phyloP scores from a whole-genome alignment of 169 alveolate genomes.

The Babesia ovata region DNA sequence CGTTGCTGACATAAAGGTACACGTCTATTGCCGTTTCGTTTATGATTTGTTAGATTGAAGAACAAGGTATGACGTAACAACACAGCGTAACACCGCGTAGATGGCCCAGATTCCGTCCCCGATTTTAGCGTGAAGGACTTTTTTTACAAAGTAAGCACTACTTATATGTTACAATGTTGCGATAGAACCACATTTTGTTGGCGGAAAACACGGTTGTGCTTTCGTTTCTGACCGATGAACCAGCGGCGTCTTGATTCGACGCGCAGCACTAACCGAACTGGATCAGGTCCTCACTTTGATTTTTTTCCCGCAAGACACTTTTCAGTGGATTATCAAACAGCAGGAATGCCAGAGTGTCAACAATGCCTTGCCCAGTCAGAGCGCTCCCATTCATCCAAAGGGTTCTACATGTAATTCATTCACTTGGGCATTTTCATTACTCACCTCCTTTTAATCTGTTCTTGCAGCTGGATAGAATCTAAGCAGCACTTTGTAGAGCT shows the following conservation, averaged over 20 bases:
- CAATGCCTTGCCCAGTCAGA: constrained; percentile 57
- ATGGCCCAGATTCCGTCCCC: constrained; percentile 10
- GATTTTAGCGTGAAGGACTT: constrained; percentile 44
- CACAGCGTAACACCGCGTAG: background rate
- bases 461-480: constrained; percentile 19
- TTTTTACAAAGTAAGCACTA: constrained; percentile 47
- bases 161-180: background rate
- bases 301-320: background rate
- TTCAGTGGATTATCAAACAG: constrained; percentile 20
- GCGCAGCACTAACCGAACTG: constrained; percentile 1
- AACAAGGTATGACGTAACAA: constrained; percentile 1
- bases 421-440: background rate
- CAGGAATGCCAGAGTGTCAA: constrained; percentile 36
- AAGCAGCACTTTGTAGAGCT: background rate
- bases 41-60: constrained; percentile 10
- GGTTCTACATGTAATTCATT: constrained; percentile 13
- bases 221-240: constrained; percentile 46
- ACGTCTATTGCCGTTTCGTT: background rate
- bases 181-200: constrained; percentile 52
- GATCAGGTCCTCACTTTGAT: constrained; percentile 14
- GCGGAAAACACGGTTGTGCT: constrained; percentile 55
- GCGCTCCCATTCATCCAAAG: constrained; percentile 60
- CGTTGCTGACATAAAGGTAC: constrained; percentile 26
- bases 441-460: constrained; percentile 41
- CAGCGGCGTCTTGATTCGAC: too few species aligned